Percentiles rank a stretch among this genome's conserved stretches.
Evolutionary conservation across 257 asterid species (phyloP).

Genomic region (Solanum gracilifrons): DNA sequence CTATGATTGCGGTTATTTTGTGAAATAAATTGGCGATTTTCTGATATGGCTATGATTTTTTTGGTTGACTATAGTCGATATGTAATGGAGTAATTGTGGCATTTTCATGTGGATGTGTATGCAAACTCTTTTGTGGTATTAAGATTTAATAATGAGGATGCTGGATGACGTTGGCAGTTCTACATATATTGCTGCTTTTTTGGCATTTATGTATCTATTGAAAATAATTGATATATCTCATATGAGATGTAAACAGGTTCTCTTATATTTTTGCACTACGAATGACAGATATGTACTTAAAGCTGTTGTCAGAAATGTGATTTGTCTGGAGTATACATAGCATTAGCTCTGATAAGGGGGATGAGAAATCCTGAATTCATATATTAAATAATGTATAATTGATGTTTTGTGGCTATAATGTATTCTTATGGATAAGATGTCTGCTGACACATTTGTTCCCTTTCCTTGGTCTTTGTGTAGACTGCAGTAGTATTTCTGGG

Average conservation of each 20-base stretch:
- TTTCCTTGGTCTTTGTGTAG: constrained; percentile 27
- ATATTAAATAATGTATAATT: not conserved
- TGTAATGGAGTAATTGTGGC: not conserved
- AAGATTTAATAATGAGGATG: not conserved
- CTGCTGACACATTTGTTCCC: constrained; percentile 4
- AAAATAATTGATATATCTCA: not conserved
- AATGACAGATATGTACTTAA: not conserved
- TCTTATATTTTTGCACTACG: not conserved
- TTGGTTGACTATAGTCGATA: not conserved
- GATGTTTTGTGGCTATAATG: not conserved
- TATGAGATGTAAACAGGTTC: not conserved
- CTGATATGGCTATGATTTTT: not conserved
- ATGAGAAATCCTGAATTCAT: not conserved
- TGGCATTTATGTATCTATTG: not conserved
- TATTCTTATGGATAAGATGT: not conserved
- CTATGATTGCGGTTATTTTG: not conserved
- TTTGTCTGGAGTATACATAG: not conserved
- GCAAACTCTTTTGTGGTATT: not conserved
- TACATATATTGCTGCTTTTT: not conserved
- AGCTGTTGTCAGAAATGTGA: not conserved
- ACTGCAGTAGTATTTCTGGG: constrained; percentile 83
- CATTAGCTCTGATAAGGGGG: not conserved
- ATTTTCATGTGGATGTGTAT: not conserved
- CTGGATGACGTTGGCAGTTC: not conserved
- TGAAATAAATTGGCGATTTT: not conserved